Percentiles rank a stretch among this genome's conserved stretches.
Evolutionary conservation across 805 yeast genomes (phyloP).

Genomic region (Ogataea pini): DNA sequence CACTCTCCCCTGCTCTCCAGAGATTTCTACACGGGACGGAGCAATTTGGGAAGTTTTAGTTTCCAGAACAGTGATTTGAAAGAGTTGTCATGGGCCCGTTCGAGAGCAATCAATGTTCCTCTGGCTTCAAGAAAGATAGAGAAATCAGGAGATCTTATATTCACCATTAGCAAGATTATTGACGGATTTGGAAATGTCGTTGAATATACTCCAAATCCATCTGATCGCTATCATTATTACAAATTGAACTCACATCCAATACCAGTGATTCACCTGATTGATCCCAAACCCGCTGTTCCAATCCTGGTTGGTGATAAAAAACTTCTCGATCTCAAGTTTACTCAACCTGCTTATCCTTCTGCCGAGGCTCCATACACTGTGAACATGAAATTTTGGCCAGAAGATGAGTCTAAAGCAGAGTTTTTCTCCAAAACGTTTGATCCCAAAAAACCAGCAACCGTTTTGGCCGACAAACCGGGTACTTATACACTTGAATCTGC

Average conservation of each 20-base stretch:
- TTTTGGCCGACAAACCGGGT: conserved; percentile 61
- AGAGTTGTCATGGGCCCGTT: conserved; percentile 41
- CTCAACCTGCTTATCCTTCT: conserved; percentile 26
- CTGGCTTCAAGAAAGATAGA: conserved; percentile 28
- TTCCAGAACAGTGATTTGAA: conserved; percentile 36
- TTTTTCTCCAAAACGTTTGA: conserved; percentile 31
- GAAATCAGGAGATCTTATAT: conserved; percentile 54
- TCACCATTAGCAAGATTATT: conserved; percentile 54
- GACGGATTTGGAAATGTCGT: conserved; percentile 69
- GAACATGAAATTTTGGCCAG: conserved; percentile 34
- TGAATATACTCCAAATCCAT: conserved; percentile 39
- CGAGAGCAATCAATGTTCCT: conserved; percentile 30
- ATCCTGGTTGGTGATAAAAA: conserved; percentile 36
- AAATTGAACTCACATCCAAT: conserved; percentile 55
- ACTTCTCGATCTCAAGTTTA: conserved; percentile 30
- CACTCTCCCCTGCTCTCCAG: conserved; percentile 49
- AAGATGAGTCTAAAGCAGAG: conserved; percentile 25
- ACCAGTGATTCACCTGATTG: conserved; percentile 51
- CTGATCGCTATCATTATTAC: conserved; percentile 41
- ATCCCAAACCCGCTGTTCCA: conserved; percentile 32
- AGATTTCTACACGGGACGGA: conserved; percentile 29
- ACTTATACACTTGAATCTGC: conserved; percentile 56
- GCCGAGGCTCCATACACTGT: conserved; percentile 52
- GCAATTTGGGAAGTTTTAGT: conserved; percentile 22
- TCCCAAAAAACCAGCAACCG: conserved; percentile 29